Conservation (phyloP, 129 eudicot species). For the Artemisia tridentata region DNA sequence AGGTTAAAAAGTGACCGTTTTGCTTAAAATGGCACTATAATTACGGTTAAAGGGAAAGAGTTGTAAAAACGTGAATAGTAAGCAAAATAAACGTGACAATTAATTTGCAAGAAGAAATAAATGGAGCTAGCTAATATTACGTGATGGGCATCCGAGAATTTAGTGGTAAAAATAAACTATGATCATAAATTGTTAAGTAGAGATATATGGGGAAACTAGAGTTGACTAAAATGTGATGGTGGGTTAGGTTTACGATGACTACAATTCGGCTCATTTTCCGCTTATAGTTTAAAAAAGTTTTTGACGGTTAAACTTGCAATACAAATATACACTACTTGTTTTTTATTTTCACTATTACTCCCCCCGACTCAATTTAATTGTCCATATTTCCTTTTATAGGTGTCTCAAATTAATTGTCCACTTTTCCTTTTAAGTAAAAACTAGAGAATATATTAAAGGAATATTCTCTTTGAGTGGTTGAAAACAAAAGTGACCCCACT, state of each 20-base stretch:
- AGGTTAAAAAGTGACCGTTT: constrained; percentile 14
- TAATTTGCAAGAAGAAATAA: constrained; percentile 5
- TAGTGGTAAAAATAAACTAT: constrained; percentile 7
- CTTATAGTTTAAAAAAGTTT: constrained; percentile 9
- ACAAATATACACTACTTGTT: not conserved
- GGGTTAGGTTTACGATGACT: constrained; percentile 44
- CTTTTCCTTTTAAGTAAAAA: no score
- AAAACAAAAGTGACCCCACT: no score
- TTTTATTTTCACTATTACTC: no score
- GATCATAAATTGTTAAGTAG: not conserved
- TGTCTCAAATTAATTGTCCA: no score
- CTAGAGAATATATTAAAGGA: no score
- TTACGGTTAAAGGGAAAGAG: constrained; percentile 30
- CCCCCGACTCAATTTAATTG: no score
- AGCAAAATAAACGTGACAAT: constrained; percentile 34
- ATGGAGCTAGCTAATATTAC: constrained; percentile 18
- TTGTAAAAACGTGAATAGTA: constrained; percentile 45
- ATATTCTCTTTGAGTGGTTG: no score
- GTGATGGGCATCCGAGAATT: constrained; percentile 23
- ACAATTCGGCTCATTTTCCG: constrained; percentile 20
- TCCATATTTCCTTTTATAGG: no score
- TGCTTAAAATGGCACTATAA: constrained; percentile 25
- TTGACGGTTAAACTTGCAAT: constrained; percentile 38
- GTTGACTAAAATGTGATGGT: constrained; percentile 36
- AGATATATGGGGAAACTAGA: constrained; percentile 6